Base-by-base conservation (phyloP, 1,284 basidiomycete genomes). In the Marasmius oreades region DNA sequence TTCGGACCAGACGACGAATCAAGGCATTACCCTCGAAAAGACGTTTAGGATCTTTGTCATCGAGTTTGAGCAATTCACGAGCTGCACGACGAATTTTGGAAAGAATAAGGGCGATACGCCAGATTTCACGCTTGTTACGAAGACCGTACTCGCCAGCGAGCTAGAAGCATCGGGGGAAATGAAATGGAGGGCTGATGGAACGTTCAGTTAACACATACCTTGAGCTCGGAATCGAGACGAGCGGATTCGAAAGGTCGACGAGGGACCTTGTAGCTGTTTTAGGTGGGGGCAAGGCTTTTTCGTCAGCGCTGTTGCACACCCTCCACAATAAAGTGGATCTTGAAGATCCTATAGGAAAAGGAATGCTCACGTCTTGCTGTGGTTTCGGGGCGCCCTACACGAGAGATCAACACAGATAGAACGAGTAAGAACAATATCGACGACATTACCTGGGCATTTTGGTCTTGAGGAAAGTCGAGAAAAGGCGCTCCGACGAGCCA, bases 41-140 rank as follows among this genome's bases (percentile, higher is more conserved):
- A 78, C 97, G 93, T 84, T 98, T 99, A 72, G 96, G 95, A 80
- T 99, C 97, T 79, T 99, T 99, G 78, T 90, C 92, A 70, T 99
- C 96, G 78, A 99, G 94, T 85, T 99, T 99, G 77, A 99, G 90
- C 63, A 99, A 91, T 82, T 99, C 96, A 92, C 96, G 96, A 65
- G 96, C 97, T 62, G 96, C 97, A 90, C 97, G 95, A 84, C 96
- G 95, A 74, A 99, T 99, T 86, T 99, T 98, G 72, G 97, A 99
- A 60, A 99, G 89, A 72, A 88, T 88, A 70, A 99, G 89, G 73
- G 95, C 89, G 76, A 99, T 98, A 72, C 97, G 93, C 96, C 96
- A 99, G 81, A 99, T 98, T 83, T 99, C 96, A 72, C 94, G 92
- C 87, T 99, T 99, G 92, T 98, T 99, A 77, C 95, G 93, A 70